phyloP scores from a whole-genome alignment of 371 early-diverging fungal genomes.

The Lichtheimia ramosa region DNA sequence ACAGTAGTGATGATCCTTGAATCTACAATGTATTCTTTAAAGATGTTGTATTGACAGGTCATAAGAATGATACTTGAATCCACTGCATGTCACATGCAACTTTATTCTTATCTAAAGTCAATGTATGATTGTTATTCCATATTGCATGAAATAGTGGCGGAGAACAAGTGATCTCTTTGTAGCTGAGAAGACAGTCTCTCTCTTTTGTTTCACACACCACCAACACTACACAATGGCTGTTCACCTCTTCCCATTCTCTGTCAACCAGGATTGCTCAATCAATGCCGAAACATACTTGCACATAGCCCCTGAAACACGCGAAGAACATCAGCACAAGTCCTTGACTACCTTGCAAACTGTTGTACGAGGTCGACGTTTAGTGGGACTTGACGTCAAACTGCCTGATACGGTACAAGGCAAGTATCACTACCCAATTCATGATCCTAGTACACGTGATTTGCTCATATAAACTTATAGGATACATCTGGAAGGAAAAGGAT shows the following conservation, averaged over 20 bases:
- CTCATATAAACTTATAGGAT: not conserved
- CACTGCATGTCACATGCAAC: too few species aligned
- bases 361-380: slow-evolving; percentile 11
- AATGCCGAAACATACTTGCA: slow-evolving; percentile 11
- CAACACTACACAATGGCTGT: not conserved
- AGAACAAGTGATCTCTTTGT: too few species aligned
- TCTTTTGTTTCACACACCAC: not conserved
- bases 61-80: too few species aligned
- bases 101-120: too few species aligned
- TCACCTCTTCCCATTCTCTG: slow-evolving; percentile 17
- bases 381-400: slow-evolving; percentile 6
- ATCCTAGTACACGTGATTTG: too few species aligned
- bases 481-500: slow-evolving; percentile 7
- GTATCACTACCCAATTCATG: not conserved
- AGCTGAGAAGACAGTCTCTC: too few species aligned
- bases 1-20: too few species aligned
- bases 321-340: not conserved
- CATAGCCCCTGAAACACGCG: not conserved
- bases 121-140: too few species aligned
- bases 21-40: too few species aligned
- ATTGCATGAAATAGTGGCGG: too few species aligned
- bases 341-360: slow-evolving; percentile 5
- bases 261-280: slow-evolving; percentile 9
- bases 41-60: too few species aligned
- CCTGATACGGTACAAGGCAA: slow-evolving; percentile 12